Percentiles rank a stretch among this genome's conserved stretches.
phyloP scores from a whole-genome alignment of 352 stramenopile genomes.

The Phytophthora litchii region DNA sequence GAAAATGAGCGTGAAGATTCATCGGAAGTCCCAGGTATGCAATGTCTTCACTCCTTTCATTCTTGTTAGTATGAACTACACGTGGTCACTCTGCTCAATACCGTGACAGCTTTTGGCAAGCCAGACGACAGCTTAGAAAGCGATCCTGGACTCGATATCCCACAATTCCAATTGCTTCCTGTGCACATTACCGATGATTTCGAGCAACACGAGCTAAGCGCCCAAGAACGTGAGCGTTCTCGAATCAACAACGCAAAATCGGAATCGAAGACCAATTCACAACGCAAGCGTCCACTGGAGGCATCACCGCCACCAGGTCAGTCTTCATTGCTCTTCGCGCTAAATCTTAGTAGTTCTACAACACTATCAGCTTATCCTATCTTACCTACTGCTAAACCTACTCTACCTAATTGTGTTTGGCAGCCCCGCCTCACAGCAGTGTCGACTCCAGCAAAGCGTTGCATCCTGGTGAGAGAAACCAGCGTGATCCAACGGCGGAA shows the following conservation, averaged over 20 bases:
- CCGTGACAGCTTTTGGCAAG: background rate
- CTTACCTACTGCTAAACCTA: constrained; percentile 45
- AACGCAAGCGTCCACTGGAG: constrained; percentile 16
- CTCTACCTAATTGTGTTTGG: constrained; percentile 44
- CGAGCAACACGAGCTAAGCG: constrained; percentile 8
- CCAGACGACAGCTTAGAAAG: constrained; percentile 3
- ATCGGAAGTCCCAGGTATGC: constrained; percentile 9
- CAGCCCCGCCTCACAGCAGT: constrained; percentile 16
- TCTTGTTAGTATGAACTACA: background rate
- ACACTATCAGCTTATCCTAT: constrained; percentile 41
- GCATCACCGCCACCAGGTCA: constrained; percentile 28
- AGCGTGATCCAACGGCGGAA: constrained; percentile 15
- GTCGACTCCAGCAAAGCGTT: constrained; percentile 1
- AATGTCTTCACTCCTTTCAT: background rate
- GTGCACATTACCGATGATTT: constrained; percentile 12
- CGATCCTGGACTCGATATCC: constrained; percentile 16
- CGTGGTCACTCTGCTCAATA: too few species aligned
- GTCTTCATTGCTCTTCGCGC: constrained; percentile 20
- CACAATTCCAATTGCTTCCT: constrained; percentile 35
- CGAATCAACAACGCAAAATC: background rate
- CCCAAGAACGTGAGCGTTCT: background rate
- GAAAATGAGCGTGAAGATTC: constrained; percentile 43
- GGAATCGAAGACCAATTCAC: constrained; percentile 6
- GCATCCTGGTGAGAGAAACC: constrained; percentile 5
- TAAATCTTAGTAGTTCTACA: constrained; percentile 36